These are phyloP conservation scores for Circinella minor DNA, from an alignment of 371 early-diverging fungal species.

Conservation along the genomic window DNA sequence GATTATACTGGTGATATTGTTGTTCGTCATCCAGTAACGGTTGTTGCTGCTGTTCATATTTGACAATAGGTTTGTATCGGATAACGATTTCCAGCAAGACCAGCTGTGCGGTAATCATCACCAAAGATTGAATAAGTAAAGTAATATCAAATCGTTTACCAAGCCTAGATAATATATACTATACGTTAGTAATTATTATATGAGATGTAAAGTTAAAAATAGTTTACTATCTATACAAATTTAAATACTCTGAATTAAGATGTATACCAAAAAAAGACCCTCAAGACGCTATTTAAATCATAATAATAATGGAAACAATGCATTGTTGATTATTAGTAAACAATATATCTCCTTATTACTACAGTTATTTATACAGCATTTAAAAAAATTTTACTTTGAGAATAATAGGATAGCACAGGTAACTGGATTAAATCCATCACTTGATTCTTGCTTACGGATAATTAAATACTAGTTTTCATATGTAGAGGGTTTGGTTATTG, in stretches of 20 bases:
- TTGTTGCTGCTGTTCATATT: constrained; percentile 6
- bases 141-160: constrained; percentile 63
- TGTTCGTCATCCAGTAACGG: constrained; percentile 15
- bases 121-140: constrained; percentile 61
- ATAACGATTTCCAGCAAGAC: constrained; percentile 55
- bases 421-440: constrained; percentile 32
- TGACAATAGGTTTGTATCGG: constrained; percentile 25
- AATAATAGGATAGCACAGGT: constrained; percentile 35
- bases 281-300: constrained; percentile 17
- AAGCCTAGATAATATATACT: constrained; percentile 28
- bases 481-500: background rate
- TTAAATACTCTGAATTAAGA: no score
- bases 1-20: background rate
- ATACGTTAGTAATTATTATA: background rate
- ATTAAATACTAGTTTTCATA: constrained; percentile 25
- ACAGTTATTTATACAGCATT: no score
- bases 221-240: no score
- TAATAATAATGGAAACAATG: background rate
- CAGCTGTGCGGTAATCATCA: constrained; percentile 64
- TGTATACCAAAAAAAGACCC: constrained; percentile 28
- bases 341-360: no score
- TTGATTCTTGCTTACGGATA: constrained; percentile 25
- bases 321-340: no score
- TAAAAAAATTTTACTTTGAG: constrained; percentile 25
- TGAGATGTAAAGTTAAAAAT: no score